Evolutionary conservation across 768 basidiomycete species (phyloP), one percentile per base, ranked within the genome.

Genomic region (Lentinula guzmanii): DNA sequence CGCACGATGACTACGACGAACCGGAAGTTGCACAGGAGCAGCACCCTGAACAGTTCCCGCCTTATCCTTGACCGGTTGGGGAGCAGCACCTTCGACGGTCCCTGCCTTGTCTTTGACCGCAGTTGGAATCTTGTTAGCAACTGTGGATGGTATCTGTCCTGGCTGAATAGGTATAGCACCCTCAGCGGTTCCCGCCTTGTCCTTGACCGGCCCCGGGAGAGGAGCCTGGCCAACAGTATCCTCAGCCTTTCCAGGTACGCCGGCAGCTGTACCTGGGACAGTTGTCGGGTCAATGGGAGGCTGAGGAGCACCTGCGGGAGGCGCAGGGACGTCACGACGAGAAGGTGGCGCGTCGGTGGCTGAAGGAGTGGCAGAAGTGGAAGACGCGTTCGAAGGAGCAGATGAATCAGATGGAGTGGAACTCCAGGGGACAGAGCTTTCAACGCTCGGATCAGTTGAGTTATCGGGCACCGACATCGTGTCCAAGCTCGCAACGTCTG

Each of bases 1-100:
- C 21, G 54, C 54, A 41, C 54, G 54, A 56, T 56, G 54, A 43
- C 54, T 39, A 35, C 54, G 54, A 56, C 54, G 54, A 56, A 39
- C 41, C 10, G 37, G 37, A 4, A 9, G n/a, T 15, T 18, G 10
- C 5, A 31, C 16, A 35, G 54, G 37, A 56, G 39, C 21, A 41
- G 18, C 24, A 21, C 18, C n/a, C 6, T 21, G 16, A 13, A 24
- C n/a, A 16, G 35, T 8, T 24, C 54, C 54, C 18, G 3, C 24
- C 4, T 13, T 11, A 35, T 35, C 18, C 35, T 31, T 43, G 54
- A 24, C 18, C 15, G 54, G 41, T 34, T 15, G 54, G 5, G 54
- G 41, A 56, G 33, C 51, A 16, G 51, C 51, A 13, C 51, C 31
- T 56, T 43, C 37, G 54, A 1, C 35, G 24, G 54, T 37, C 2